Conservation (phyloP, 148 eudicot species). For the Vaccinium myrtillus region DNA sequence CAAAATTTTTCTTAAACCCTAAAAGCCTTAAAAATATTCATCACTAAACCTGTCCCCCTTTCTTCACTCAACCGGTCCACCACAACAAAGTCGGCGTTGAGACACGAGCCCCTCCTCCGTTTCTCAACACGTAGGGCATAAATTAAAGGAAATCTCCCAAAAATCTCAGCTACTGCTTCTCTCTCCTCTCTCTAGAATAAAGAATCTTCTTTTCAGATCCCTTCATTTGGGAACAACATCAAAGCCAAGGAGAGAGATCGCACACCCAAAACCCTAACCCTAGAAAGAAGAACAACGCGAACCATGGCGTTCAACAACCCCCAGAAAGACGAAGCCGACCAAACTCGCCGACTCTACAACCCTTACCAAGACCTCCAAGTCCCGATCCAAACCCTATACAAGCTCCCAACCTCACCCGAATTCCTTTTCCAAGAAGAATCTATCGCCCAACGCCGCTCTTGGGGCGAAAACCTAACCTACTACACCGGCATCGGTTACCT, state of each 20-base stretch:
- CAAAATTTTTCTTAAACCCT: too few species aligned
- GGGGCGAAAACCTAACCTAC: slow-evolving; percentile 86
- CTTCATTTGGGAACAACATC: neutral
- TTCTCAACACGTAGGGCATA: neutral
- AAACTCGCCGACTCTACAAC: slow-evolving; percentile 59
- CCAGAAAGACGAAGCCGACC: neutral
- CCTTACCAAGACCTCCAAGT: slow-evolving; percentile 73
- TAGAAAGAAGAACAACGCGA: neutral
- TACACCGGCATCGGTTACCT: slow-evolving; percentile 83
- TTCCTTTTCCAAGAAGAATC: slow-evolving; percentile 81
- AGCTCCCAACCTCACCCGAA: slow-evolving; percentile 80
- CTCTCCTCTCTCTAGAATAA: neutral
- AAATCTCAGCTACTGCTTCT: neutral
- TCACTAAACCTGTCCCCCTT: too few species aligned
- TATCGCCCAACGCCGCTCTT: slow-evolving; percentile 67
- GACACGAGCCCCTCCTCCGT: neutral
- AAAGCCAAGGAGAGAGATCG: neutral
- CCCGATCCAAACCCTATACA: slow-evolving; percentile 59
- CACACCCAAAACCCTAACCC: neutral
- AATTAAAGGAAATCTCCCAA: neutral
- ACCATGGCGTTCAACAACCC: neutral
- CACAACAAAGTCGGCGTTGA: slow-evolving; percentile 8
- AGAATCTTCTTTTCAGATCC: neutral
- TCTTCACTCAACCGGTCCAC: too few species aligned
- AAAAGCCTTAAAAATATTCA: too few species aligned